Evolutionary conservation across 768 basidiomycete species (phyloP).

Genomic region (Hypsizygus marmoreus): DNA sequence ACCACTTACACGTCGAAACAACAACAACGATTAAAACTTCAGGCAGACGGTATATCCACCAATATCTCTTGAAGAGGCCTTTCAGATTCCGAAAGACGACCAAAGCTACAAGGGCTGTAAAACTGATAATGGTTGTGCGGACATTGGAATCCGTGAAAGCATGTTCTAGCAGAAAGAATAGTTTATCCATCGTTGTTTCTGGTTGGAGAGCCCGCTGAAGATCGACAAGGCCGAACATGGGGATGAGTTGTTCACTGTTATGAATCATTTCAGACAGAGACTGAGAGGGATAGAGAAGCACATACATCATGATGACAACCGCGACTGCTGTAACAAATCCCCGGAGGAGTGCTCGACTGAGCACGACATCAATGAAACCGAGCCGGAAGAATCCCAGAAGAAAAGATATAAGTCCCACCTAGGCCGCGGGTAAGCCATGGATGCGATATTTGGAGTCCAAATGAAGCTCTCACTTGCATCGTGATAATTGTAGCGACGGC

Average conservation of each 20-base stretch:
- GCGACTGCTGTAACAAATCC: slow-evolving; percentile 89
- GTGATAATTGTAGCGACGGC: slow-evolving; percentile 81
- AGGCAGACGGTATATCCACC: slow-evolving; percentile 79
- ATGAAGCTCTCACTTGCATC: slow-evolving; percentile 59
- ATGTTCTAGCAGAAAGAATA: slow-evolving; percentile 70
- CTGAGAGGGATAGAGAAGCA: slow-evolving; percentile 7
- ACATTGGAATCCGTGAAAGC: slow-evolving; percentile 57
- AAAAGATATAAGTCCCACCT: slow-evolving; percentile 87
- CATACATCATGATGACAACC: slow-evolving; percentile 82
- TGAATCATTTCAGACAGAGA: slow-evolving; percentile 2
- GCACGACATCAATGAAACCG: slow-evolving; percentile 91
- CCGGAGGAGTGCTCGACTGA: slow-evolving; percentile 84
- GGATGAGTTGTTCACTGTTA: slow-evolving; percentile 77
- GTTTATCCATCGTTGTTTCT: slow-evolving; percentile 73
- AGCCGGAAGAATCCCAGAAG: slow-evolving; percentile 84
- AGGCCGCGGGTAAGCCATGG: slow-evolving; percentile 3
- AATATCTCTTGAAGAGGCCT: slow-evolving; percentile 55
- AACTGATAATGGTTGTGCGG: slow-evolving; percentile 74
- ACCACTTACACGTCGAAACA: slow-evolving; percentile 69
- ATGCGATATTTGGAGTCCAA: neutral
- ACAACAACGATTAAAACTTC: slow-evolving; percentile 91
- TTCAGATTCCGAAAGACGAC: slow-evolving; percentile 64
- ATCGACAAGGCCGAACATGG: slow-evolving; percentile 80
- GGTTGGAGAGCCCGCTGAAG: slow-evolving; percentile 59
- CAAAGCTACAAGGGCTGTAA: slow-evolving; percentile 66